These are phyloP conservation scores for Candida smagusa DNA, from an alignment of 1,139 yeast genomes.

Conservation along the genomic window DNA sequence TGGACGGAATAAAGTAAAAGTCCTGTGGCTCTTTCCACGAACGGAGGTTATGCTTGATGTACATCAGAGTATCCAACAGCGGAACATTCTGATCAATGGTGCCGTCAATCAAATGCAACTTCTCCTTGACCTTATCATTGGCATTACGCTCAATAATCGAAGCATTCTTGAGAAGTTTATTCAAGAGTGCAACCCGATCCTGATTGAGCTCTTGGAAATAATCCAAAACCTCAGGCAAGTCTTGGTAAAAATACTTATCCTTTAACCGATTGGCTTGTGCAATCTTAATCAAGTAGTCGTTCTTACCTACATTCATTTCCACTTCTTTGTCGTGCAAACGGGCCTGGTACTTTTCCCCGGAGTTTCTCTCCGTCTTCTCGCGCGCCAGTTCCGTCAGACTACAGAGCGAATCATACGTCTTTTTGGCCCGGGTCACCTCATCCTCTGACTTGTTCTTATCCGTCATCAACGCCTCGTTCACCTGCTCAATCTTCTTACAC, in stretches of 20 bases:
- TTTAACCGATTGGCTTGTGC: slow-evolving; percentile 85
- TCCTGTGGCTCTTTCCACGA: slow-evolving; percentile 88
- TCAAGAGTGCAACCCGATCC: slow-evolving; percentile 67
- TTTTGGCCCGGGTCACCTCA: slow-evolving; percentile 70
- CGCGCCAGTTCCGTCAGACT: slow-evolving; percentile 78
- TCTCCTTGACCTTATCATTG: slow-evolving; percentile 49
- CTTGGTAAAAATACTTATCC: slow-evolving; percentile 91
- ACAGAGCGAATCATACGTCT: slow-evolving; percentile 75
- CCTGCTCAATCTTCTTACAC: slow-evolving; percentile 52
- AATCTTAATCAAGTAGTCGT: slow-evolving; percentile 75
- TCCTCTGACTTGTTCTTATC: slow-evolving; percentile 61
- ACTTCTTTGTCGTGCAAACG: slow-evolving; percentile 61
- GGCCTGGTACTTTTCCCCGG: slow-evolving; percentile 56
- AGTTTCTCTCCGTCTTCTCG: slow-evolving; percentile 59
- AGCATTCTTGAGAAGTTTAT: slow-evolving; percentile 67
- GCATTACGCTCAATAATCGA: slow-evolving; percentile 59
- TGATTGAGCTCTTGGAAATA: slow-evolving; percentile 84
- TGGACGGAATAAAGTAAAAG: slow-evolving; percentile 79
- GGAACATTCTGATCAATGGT: slow-evolving; percentile 74
- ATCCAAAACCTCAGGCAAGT: slow-evolving; percentile 87
- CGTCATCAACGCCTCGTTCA: slow-evolving; percentile 54
- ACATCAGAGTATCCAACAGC: slow-evolving; percentile 81
- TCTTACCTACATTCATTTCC: slow-evolving; percentile 86
- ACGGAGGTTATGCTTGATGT: slow-evolving; percentile 74
- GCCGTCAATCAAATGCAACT: slow-evolving; percentile 50